phyloP scores from a whole-genome alignment of 139 green algal species.

The Chlamydomonas applanata region DNA sequence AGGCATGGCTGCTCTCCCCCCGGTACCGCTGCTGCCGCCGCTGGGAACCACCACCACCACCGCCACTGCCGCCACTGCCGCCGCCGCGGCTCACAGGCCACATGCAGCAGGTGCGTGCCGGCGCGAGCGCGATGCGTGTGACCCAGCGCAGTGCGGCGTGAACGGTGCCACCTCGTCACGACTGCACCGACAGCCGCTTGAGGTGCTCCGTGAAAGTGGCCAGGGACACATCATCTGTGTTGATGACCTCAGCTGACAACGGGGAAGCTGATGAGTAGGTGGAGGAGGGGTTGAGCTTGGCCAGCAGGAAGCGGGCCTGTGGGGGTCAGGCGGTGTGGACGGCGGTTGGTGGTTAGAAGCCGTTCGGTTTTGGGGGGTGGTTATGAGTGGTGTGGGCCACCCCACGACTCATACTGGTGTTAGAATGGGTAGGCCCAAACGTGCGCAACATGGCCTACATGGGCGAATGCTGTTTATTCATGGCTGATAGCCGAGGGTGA shows the following conservation, averaged over 20 bases:
- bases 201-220: conserved; percentile 94
- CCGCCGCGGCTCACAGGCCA: background rate
- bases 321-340: too few species aligned
- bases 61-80: background rate
- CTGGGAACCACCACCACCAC: background rate
- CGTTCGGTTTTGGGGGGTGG: background rate
- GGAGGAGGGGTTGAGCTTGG: conserved; percentile 92
- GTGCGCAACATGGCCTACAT: too few species aligned
- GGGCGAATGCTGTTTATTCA: too few species aligned
- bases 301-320: conserved; percentile 95
- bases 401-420: too few species aligned
- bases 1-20: too few species aligned
- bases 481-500: too few species aligned
- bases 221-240: conserved; percentile 94
- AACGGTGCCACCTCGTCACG: conserved; percentile 34
- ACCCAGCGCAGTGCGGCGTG: background rate
- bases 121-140: background rate
- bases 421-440: too few species aligned
- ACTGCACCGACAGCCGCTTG: conserved; percentile 85
- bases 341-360: background rate
- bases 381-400: background rate
- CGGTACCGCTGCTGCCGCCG: background rate
- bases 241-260: conserved; percentile 85
- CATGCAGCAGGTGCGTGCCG: background rate
- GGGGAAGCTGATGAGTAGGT: conserved; percentile 80